These are phyloP conservation scores for Cladosporium sp. DNA, from an alignment of 2,329 filamentous ascomycete genomes.

Conservation along the genomic window DNA sequence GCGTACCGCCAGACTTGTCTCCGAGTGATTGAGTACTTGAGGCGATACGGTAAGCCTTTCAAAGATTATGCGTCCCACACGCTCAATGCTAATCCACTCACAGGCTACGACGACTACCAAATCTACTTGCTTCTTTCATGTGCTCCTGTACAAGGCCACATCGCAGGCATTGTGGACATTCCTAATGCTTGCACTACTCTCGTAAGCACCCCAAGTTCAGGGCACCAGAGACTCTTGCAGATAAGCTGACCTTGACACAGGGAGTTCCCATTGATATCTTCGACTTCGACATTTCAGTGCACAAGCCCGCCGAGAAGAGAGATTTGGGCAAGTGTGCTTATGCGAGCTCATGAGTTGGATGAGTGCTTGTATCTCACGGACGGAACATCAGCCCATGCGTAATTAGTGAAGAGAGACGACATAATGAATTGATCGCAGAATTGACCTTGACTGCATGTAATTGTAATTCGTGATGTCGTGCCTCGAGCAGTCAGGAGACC, in stretches of 20 bases:
- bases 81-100: not conserved
- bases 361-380: too few relatives aligned
- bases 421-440: too few relatives aligned
- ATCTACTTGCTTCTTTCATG: constrained; percentile 81
- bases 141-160: constrained; percentile 80
- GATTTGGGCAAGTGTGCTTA: constrained; percentile 72
- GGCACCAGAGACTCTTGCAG: not conserved
- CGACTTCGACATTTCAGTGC: constrained; percentile 82
- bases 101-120: constrained; percentile 67
- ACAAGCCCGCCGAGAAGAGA: constrained; percentile 54
- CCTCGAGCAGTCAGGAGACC: too few relatives aligned
- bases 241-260: not conserved
- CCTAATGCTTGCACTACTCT: constrained; percentile 89
- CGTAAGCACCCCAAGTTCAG: constrained; percentile 31
- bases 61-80: not conserved
- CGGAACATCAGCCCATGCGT: too few relatives aligned
- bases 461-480: too few relatives aligned
- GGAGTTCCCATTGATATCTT: constrained; percentile 88
- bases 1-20: constrained; percentile 81
- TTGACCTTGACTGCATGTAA: too few relatives aligned
- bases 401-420: too few relatives aligned
- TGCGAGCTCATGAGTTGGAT: constrained; percentile 33
- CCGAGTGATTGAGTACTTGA: constrained; percentile 71
- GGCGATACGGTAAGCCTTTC: constrained; percentile 57
- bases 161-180: constrained; percentile 86